phyloP scores from a whole-genome alignment of 495 filamentous ascomycete genomes.

The Neurospora sp. region DNA sequence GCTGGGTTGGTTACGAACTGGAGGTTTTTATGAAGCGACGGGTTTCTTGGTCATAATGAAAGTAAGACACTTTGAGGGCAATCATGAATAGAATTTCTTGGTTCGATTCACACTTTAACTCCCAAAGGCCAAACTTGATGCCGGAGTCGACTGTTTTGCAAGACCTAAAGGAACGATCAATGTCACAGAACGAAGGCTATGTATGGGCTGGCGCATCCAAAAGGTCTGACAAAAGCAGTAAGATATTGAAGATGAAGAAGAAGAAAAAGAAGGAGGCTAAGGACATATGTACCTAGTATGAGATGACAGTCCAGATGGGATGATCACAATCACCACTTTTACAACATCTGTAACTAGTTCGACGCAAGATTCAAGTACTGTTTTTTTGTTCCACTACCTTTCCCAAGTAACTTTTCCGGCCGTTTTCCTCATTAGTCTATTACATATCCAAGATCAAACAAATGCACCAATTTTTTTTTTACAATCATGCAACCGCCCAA shows the following conservation, averaged over 20 bases:
- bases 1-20: background rate
- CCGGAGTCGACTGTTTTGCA: background rate
- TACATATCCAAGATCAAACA: background rate
- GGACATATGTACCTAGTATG: too few relatives aligned
- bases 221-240: too few relatives aligned
- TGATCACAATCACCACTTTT: background rate
- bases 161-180: background rate
- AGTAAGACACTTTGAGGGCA: background rate
- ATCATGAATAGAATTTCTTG: background rate
- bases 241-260: too few relatives aligned
- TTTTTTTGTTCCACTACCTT: background rate
- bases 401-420: background rate
- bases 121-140: background rate
- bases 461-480: background rate
- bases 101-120: background rate
- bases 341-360: background rate
- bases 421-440: background rate
- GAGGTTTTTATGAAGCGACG: background rate
- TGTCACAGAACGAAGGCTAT: too few relatives aligned
- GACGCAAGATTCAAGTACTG: background rate
- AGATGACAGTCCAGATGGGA: too few relatives aligned
- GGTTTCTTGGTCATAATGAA: background rate
- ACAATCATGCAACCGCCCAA: background rate
- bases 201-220: too few relatives aligned
- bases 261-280: too few relatives aligned